These are phyloP conservation scores for Exidia glandulosa DNA, from an alignment of 768 basidiomycete genomes.

Conservation along the genomic window DNA sequence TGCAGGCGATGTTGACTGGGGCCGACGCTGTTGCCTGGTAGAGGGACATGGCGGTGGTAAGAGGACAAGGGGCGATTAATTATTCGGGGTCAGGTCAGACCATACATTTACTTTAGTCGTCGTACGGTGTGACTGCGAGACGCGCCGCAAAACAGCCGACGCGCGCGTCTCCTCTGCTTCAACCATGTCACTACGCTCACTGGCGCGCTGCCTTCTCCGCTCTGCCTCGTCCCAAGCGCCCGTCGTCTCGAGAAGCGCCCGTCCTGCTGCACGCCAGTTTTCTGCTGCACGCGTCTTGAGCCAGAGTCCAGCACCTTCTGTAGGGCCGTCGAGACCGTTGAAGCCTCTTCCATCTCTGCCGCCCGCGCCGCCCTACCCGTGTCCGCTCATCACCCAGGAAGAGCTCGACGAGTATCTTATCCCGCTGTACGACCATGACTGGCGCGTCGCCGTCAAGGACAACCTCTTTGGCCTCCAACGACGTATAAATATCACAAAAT, in stretches of 20 bases:
- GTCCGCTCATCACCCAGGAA: not conserved
- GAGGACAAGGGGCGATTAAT: not conserved
- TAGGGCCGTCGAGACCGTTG: not conserved
- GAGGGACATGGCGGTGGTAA: conserved; percentile 15
- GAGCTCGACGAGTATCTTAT: not conserved
- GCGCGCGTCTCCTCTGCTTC: not conserved
- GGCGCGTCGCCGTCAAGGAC: not conserved
- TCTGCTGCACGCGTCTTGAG: not conserved
- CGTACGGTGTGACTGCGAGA: not conserved
- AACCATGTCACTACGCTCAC: not conserved
- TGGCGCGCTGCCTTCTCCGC: too few species aligned
- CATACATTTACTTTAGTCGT: not conserved
- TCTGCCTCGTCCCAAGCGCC: too few species aligned
- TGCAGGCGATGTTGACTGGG: conserved; percentile 96
- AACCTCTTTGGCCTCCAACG: not conserved
- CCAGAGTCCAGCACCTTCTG: not conserved
- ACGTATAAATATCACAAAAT: not conserved
- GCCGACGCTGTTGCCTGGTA: conserved; percentile 85
- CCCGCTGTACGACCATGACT: not conserved
- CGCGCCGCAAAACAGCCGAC: not conserved
- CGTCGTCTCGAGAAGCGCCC: too few species aligned
- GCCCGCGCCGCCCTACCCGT: not conserved
- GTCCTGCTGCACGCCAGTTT: not conserved
- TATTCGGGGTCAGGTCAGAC: not conserved
- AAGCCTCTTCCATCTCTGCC: not conserved